Evolutionary conservation across 306 rosid genomes (phyloP), one percentile per base, ranked within the genome.

Genomic region (Vigna nakashimae): DNA sequence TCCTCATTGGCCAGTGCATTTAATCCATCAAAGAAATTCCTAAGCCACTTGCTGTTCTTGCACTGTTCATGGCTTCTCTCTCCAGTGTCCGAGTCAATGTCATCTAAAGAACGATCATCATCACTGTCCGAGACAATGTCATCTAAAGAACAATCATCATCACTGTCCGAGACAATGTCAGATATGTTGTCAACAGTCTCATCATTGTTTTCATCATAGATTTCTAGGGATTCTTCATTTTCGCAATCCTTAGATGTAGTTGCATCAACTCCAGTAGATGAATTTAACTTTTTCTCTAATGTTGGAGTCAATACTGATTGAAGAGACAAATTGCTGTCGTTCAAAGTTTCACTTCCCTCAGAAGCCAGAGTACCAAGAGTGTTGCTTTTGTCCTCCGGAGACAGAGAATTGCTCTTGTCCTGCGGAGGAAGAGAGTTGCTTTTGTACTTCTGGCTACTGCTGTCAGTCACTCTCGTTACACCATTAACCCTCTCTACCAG

Each of bases 31-130:
- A 89, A 89, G 84, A 89, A 89, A 4, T 20, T 30, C 53, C 52
- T 16, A 30, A 87, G 82, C 91, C 91, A 87, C 68, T 53, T 85
- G 57, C 84, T 83, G 28, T 83, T 77, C 78, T 87, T 89, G 57
- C 43, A 24, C 24, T 48, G 66, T 64, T 69, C 87, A 18, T 87
- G 88, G 52, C 66, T 69, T 51, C 55, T 74, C 69, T 77, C 84
- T 62, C 83, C 81, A 9, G 79, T 59, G 46, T 84, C 84, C 0
- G 84, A 82, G 20, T 89, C 87, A 60, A 42, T 64, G 32, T 76
- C 91, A 70, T 89, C 89, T 40, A 82, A 64, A 15, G 69, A 71
- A 22, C 82, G 2, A 32, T 81, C 84, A n/a, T 89, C 90, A 1
- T 80, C 88, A 12, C 82, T 82, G 8, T 83, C 90, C 58, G 56